Conservation (phyloP, 352 stramenopile species). For the Thraustochytrium striatum region DNA sequence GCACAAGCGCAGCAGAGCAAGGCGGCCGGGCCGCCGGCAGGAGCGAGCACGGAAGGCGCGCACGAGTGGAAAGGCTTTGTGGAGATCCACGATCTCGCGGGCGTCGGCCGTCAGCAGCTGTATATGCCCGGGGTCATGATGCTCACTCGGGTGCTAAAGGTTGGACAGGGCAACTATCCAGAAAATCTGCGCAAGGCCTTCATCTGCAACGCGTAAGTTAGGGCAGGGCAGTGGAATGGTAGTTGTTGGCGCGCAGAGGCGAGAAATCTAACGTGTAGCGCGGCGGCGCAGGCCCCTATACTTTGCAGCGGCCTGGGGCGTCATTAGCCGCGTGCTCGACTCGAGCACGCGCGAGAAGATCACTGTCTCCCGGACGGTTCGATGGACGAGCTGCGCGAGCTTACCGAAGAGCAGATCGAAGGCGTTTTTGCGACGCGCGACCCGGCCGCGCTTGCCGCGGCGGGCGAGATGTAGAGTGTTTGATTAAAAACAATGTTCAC, state of each 20-base stretch:
- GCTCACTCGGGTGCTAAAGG: conserved; percentile 37
- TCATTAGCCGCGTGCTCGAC: conserved; percentile 36
- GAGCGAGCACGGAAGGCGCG: background rate
- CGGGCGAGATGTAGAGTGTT: no score
- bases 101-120: conserved; percentile 8
- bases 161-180: conserved; percentile 32
- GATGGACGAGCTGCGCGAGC: no score
- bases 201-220: conserved; percentile 3
- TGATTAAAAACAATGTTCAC: no score
- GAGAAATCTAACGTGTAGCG: no score
- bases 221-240: background rate
- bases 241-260: background rate
- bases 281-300: no score
- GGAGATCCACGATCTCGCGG: conserved; percentile 23
- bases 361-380: no score
- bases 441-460: no score
- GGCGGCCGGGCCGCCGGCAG: background rate
- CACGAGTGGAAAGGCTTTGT: conserved; percentile 30
- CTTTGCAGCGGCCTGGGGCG: conserved; percentile 10
- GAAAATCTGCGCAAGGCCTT: conserved; percentile 30
- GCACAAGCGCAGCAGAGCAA: background rate
- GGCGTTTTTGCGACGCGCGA: no score
- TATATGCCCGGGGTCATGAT: conserved; percentile 23
- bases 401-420: no score
- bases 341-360: conserved; percentile 24